phyloP scores from a whole-genome alignment of 352 stramenopile species.

The Phytophthora sp. region DNA sequence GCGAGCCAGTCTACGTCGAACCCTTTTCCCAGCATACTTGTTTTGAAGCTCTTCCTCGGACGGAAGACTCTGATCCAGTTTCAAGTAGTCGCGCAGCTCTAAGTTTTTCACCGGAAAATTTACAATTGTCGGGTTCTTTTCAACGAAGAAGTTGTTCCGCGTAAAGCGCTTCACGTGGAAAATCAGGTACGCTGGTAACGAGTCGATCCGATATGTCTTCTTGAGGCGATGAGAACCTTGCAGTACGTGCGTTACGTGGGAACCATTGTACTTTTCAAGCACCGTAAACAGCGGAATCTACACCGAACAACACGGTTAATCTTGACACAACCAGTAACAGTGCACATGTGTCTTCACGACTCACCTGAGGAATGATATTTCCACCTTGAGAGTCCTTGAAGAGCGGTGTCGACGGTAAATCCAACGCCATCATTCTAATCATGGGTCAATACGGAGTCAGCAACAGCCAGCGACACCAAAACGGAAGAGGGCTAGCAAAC shows the following conservation, averaged over 20 bases:
- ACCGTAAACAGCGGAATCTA: slow-evolving; percentile 97
- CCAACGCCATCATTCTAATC: slow-evolving; percentile 94
- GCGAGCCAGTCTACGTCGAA: background rate
- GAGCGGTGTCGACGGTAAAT: slow-evolving; percentile 97
- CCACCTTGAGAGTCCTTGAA: slow-evolving; percentile 98
- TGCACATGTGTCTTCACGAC: background rate
- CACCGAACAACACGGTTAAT: background rate
- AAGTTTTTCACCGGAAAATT: slow-evolving; percentile 99
- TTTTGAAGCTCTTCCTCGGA: slow-evolving; percentile 59
- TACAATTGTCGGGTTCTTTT: slow-evolving; percentile 99
- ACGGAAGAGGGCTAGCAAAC: background rate
- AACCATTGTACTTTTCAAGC: slow-evolving; percentile 97
- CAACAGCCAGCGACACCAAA: background rate
- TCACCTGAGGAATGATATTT: slow-evolving; percentile 96
- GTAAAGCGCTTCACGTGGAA: slow-evolving; percentile 98
- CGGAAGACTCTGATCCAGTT: slow-evolving; percentile 51
- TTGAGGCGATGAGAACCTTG: slow-evolving; percentile 83
- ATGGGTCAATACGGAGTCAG: slow-evolving; percentile 8
- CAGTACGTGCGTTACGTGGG: slow-evolving; percentile 77
- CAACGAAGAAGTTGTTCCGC: slow-evolving; percentile 97
- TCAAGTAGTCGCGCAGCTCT: slow-evolving; percentile 93
- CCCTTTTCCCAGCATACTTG: slow-evolving; percentile 31
- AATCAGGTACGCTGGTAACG: slow-evolving; percentile 96
- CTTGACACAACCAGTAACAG: background rate
- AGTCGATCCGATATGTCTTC: slow-evolving; percentile 94